Base-by-base conservation (phyloP, 2,329 filamentous ascomycete species). In the Claviceps purpurea region DNA sequence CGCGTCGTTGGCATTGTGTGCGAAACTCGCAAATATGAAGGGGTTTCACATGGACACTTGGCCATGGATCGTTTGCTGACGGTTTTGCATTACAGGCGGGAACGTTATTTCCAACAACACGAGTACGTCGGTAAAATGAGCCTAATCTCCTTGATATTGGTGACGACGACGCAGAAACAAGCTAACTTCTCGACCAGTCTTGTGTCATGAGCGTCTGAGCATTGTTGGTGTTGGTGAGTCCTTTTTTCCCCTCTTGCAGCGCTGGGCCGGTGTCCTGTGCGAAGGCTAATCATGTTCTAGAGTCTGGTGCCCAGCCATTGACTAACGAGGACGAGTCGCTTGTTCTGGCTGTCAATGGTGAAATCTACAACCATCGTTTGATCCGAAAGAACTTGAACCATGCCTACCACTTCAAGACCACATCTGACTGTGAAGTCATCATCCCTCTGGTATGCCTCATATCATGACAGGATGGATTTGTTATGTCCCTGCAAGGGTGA, bases 291-390 rank as follows among this genome's bases (percentile, higher is more conserved):
- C 45, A 1, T 34, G 10, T 22, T 43, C 40, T 68, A 91, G 91
- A 97, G 69, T 91, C 87, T 64, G 93, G 93, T 67, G 91, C 93
- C 50, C 93, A 98, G 73, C 93, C 93, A 58, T 78, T 98, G 59
- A 85, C 91, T 76, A 97, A 89, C 75, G 82, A 89, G 60, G 91
- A 97, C 68, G 85, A 83, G 59, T 85, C 78, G 62, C 84, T 98
- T 63, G 84, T 91, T 58, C 82, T 98, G 56, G 91, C 93, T 58
- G 93, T 97, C 81, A 98, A 98, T 71, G 93, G 93, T 72, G 93
- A 98, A 70, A 98, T 98, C 68, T 98, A 98, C 79, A 98, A 98
- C 82, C 93, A 98, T 74, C 87, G 91, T 67, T 81, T 95, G 64
- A 78, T 98, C 64, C 85, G 93, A 67, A 97, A 96, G 74, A 76